Base-by-base conservation (phyloP, 768 basidiomycete species). In the Pisolithus orientalis region DNA sequence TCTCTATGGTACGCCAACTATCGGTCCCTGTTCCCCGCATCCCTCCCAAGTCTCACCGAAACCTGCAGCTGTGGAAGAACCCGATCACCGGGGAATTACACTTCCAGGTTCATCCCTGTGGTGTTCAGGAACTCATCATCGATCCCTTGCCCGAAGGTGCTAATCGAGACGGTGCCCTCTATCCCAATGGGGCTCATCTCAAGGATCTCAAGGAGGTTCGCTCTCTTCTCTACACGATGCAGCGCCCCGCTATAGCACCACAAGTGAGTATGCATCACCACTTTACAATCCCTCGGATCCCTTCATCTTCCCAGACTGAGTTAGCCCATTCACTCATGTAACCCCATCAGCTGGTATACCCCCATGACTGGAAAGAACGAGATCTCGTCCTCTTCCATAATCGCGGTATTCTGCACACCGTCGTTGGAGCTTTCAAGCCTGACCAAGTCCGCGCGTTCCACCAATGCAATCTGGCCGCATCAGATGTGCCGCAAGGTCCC, bases 71-170 rank as follows among this genome's bases (percentile, higher is more conserved):
- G 6, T 95, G 94, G 94, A 94, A 94, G 76, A 95, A 94, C 68
- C 90, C 92, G 1, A 80, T 82, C 7, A 95, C 92, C 11, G 83
- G 84, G 25, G 72, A 74, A 2, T 76, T 97, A 21, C 90, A 94
- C 65, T 84, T 94, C 72, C 82, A 97, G 64, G 93, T 95, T 4
- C 94, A 95, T 65, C 92, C 89, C 4, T 89, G 86, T 59, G 91
- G 83, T 29, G 82, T 68, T 1, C 68, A 73, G 37, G 82, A 87
- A 58, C 75, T 94, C 29, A 55, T 85, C 50, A 72, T 96, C 57
- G 80, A 79, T n/a, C 81, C 91, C 14, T 77, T 94, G 0, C 88
- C 90, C 0, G 73, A 70, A 42, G 79, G 79, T 24, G 77, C 79
- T 0, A 69, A 69, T 27, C 75, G 78, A 9, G 77, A 83, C 39